Conservation (phyloP, 1,284 basidiomycete species). For the Apiotrichum gracile region DNA sequence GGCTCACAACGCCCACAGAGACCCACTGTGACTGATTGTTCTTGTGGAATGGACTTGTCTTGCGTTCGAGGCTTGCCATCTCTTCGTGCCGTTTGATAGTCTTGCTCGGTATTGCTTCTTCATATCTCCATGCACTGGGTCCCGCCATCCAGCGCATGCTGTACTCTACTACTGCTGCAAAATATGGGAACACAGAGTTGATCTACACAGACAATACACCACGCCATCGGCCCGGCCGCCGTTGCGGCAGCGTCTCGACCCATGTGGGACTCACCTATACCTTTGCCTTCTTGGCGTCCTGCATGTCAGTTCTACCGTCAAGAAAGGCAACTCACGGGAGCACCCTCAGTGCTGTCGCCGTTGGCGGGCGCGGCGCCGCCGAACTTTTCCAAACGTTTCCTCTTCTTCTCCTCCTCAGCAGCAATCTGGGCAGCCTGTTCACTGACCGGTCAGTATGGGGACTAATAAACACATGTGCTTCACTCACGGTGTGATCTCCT, state of each 20-base stretch:
- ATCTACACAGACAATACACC: background rate
- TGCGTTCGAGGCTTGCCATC: too few relatives aligned
- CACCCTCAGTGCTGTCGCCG: background rate
- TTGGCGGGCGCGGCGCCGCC: conserved; percentile 19
- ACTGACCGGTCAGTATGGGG: conserved; percentile 18
- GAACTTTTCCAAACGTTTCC: conserved; percentile 49
- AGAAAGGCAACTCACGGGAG: conserved; percentile 24
- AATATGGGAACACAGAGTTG: background rate
- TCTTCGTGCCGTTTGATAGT: too few relatives aligned
- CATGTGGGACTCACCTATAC: conserved; percentile 33
- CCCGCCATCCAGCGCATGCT: too few relatives aligned
- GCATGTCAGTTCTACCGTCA: background rate
- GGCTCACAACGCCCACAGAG: too few relatives aligned
- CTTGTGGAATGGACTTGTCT: too few relatives aligned
- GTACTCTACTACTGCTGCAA: background rate
- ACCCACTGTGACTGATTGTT: too few relatives aligned
- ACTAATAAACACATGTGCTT: background rate
- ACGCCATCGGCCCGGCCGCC: too few relatives aligned
- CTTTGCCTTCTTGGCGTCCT: conserved; percentile 44
- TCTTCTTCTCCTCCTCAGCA: conserved; percentile 49
- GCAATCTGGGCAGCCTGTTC: conserved; percentile 31
- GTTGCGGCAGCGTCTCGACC: background rate
- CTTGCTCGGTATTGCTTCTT: too few relatives aligned
- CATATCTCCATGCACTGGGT: too few relatives aligned
- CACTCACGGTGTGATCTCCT: conserved; percentile 36